These are phyloP conservation scores for Acacia concinna DNA, from an alignment of 331 rosid species.

Conservation along the genomic window DNA sequence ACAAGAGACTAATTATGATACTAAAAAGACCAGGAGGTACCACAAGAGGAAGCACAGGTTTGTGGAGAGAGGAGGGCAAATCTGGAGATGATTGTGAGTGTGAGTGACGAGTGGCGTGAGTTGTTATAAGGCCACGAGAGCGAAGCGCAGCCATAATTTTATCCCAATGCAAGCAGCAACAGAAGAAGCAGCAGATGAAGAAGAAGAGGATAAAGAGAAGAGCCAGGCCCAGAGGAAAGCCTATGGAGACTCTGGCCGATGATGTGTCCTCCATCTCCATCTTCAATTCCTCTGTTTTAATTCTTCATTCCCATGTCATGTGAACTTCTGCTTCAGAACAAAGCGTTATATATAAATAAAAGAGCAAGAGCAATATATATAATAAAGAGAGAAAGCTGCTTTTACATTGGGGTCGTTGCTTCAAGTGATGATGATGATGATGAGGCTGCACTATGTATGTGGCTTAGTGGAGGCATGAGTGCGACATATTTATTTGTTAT, in stretches of 20 bases:
- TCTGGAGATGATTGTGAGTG: slow-evolving; percentile 13
- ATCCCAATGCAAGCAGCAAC: slow-evolving; percentile 63
- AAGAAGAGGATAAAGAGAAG: slow-evolving; percentile 50
- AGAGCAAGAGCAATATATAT: not conserved
- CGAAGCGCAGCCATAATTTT: slow-evolving; percentile 40
- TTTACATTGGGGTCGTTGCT: too few relatives aligned
- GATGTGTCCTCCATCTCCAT: slow-evolving; percentile 42
- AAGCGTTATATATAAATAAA: not conserved
- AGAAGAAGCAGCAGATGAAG: slow-evolving; percentile 46
- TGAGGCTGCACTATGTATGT: not conserved
- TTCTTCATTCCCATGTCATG: slow-evolving; percentile 23
- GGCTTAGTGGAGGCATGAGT: not conserved
- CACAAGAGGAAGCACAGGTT: slow-evolving; percentile 41
- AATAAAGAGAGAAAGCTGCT: too few relatives aligned
- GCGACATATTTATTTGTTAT: not conserved
- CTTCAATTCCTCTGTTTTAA: not conserved
- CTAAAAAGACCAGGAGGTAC: slow-evolving; percentile 28
- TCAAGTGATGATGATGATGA: not conserved
- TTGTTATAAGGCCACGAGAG: not conserved
- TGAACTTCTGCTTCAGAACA: not conserved
- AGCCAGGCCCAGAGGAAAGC: slow-evolving; percentile 63
- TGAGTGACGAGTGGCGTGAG: not conserved
- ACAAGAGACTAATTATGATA: not conserved
- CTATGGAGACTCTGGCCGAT: slow-evolving; percentile 33
- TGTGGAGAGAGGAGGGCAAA: slow-evolving; percentile 27